A percentile compares a stretch with the other conserved stretches of the same genome.
Evolutionary conservation across 1,284 basidiomycete genomes (phyloP).

Genomic region (Melampsora larici-populina): DNA sequence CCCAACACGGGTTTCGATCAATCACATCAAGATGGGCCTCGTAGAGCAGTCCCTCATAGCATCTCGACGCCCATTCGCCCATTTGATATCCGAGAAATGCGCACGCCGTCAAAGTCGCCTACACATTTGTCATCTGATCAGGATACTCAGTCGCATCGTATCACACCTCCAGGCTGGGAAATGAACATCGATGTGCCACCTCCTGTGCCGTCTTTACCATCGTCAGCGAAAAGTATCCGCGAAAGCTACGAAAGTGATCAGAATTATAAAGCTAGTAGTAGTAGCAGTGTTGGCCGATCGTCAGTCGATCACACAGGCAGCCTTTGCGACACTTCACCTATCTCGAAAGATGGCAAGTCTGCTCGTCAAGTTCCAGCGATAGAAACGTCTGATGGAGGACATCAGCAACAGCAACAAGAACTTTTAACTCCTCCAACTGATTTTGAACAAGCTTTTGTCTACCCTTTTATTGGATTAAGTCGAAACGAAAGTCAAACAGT

Average conservation of each 20-base stretch:
- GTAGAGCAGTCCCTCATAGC: neutral
- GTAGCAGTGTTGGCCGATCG: neutral
- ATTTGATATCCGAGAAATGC: neutral
- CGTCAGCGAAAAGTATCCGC: neutral
- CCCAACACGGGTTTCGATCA: neutral
- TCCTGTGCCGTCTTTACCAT: neutral
- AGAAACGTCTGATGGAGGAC: no score
- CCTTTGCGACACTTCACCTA: neutral
- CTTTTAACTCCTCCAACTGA: no score
- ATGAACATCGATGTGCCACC: neutral
- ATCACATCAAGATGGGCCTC: neutral
- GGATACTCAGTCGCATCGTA: neutral
- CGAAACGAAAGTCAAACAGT: neutral
- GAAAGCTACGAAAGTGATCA: neutral
- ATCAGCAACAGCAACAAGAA: no score
- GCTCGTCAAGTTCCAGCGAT: neutral
- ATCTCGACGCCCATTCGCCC: neutral
- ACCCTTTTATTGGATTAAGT: no score
- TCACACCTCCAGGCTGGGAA: neutral
- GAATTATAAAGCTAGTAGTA: neutral
- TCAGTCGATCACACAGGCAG: neutral
- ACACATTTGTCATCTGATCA: neutral
- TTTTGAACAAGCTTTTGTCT: no score
- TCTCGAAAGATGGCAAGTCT: neutral
- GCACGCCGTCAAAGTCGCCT: neutral